Evolutionary conservation across 768 basidiomycete species (phyloP), one percentile per base, ranked within the genome.

Genomic region (Mycena polygramma): DNA sequence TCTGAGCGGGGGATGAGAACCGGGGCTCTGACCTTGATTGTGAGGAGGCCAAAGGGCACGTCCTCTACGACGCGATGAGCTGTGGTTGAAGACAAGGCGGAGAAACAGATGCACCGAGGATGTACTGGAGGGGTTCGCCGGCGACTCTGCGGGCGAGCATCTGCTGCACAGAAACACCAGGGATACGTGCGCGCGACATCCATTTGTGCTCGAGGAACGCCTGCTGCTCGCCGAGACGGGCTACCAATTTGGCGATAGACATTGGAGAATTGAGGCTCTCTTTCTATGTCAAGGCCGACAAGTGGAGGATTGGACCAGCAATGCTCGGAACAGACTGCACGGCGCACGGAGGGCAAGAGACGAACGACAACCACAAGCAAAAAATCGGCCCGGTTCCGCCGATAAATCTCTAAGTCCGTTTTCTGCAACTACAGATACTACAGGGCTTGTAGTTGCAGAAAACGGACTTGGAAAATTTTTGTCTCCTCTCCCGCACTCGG

Each of bases 1-100:
- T 99, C 97, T 52, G 96, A 94, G 17, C 97, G 92, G 15, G 97
- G 97, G 51, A 99, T 98, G 72, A 99, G 90, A 20, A 92, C 90
- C 1, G 97, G 97, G 3, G 92, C 84, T 20, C 94, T 88, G 13
- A 86, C 84, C 68, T 90, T 83, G 75, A 98, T 86, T 74, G 88
- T 85, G 55, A 99, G 88, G 7, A 92, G 89, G 11, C 96, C 95
- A 80, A 99, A 98, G 0, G 95, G 94, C 76, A 94, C 92, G 37
- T 89, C 91, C n/a, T 93, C 95, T 88, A 74, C 57, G 70, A 63
- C 68, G 69, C 43, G n/a, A 61, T 63, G 49, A 69, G 68, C 74
- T 60, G 62, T 19, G 57, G 69, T 64, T 48, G 57, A 58, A 52
- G 36, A 48, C 57, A 63, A 43, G 63, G 39, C 22, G 51, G 60